phyloP scores from a whole-genome alignment of 805 yeast genomes.

The Kluyveromyces starmeri region DNA sequence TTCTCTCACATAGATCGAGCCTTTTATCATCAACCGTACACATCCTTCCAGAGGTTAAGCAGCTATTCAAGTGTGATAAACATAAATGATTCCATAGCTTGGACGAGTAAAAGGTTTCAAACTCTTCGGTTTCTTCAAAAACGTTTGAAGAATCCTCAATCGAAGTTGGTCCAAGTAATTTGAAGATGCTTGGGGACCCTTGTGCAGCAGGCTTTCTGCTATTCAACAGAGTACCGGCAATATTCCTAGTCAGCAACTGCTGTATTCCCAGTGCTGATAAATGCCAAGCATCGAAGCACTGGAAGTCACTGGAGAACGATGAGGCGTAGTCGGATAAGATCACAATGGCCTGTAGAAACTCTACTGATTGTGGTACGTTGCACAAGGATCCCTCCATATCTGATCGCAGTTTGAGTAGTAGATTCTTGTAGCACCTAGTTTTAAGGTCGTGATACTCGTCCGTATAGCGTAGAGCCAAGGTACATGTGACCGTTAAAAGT shows the following conservation, averaged over 20 bases:
- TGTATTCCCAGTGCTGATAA: constrained; percentile 58
- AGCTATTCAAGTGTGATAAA: constrained; percentile 56
- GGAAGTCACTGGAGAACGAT: constrained; percentile 44
- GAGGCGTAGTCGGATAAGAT: constrained; percentile 57
- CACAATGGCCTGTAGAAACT: constrained; percentile 60
- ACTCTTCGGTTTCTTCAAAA: constrained; percentile 35
- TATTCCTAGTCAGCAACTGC: constrained; percentile 47
- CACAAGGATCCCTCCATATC: constrained; percentile 42
- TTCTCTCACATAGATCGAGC: constrained; percentile 48
- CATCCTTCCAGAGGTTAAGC: constrained; percentile 58
- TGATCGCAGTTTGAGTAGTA: constrained; percentile 38
- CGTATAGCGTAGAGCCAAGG: constrained; percentile 47
- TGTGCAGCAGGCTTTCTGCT: neutral
- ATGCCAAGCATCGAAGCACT: constrained; percentile 62
- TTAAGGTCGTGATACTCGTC: constrained; percentile 25
- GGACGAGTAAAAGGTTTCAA: constrained; percentile 42
- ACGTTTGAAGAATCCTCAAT: constrained; percentile 3
- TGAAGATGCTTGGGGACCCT: neutral
- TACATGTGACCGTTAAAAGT: constrained; percentile 58
- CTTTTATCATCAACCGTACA: constrained; percentile 53
- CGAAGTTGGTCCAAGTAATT: constrained; percentile 1
- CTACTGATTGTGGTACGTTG: constrained; percentile 40
- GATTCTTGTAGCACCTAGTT: constrained; percentile 33
- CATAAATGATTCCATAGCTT: constrained; percentile 67
- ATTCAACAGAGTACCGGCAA: constrained; percentile 14